phyloP scores from a whole-genome alignment of 768 basidiomycete species.

The Podaxis sp. region DNA sequence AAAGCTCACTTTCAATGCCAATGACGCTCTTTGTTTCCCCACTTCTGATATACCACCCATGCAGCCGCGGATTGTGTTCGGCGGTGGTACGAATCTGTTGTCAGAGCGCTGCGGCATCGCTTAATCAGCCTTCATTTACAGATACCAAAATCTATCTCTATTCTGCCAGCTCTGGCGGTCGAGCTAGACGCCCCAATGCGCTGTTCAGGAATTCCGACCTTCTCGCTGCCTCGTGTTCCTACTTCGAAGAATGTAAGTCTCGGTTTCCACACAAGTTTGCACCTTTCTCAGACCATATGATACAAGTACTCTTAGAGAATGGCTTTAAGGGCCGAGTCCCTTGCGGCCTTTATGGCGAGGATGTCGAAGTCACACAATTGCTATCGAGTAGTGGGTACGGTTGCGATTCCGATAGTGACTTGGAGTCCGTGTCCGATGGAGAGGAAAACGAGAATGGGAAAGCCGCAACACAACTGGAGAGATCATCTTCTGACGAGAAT shows the following conservation, averaged over 20 bases:
- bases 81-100: neutral
- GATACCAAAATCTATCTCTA: constrained; percentile 12
- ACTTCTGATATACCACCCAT: neutral
- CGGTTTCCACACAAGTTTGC: neutral
- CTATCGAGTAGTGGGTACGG: neutral
- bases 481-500: neutral
- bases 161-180: neutral
- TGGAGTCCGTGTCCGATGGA: neutral
- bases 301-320: constrained; percentile 1
- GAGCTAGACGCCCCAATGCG: neutral
- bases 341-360: neutral
- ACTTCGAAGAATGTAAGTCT: neutral
- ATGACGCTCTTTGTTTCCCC: neutral
- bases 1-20: neutral
- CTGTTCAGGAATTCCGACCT: neutral
- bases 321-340: neutral
- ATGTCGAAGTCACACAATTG: neutral
- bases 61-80: neutral
- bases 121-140: neutral
- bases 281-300: neutral
- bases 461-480: neutral
- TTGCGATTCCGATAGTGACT: constrained; percentile 6
- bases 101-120: neutral
- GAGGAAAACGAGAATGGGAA: neutral
- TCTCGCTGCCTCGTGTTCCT: neutral